A percentile compares a stretch with the other conserved stretches of the same genome.
Evolutionary conservation across 495 filamentous ascomycete species (phyloP).

Genomic region (Halenospora varia): DNA sequence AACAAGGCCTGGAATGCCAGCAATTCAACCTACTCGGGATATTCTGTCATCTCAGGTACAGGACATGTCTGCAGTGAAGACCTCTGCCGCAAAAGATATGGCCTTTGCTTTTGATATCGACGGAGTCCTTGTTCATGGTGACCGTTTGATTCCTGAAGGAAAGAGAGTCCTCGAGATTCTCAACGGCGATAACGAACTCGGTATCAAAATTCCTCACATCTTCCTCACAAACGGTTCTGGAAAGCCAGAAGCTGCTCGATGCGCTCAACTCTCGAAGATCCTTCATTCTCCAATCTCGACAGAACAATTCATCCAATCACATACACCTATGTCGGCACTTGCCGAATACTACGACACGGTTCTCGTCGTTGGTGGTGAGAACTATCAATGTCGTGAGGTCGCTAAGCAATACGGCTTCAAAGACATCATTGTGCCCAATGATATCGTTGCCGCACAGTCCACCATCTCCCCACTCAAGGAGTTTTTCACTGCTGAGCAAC

Average conservation of each 20-base stretch:
- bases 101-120: slow-evolving; percentile 66
- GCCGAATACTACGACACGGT: slow-evolving; percentile 63
- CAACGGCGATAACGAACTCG: slow-evolving; percentile 64
- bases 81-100: slow-evolving; percentile 60
- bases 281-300: slow-evolving; percentile 52
- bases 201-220: slow-evolving; percentile 68
- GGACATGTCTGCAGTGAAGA: slow-evolving; percentile 66
- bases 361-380: slow-evolving; percentile 62
- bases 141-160: slow-evolving; percentile 58
- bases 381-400: slow-evolving; percentile 62
- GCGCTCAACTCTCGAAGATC: slow-evolving; percentile 54
- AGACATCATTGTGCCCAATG: slow-evolving; percentile 62
- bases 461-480: slow-evolving; percentile 58
- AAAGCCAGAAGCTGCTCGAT: slow-evolving; percentile 55
- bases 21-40: slow-evolving; percentile 55
- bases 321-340: slow-evolving; percentile 65
- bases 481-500: slow-evolving; percentile 55
- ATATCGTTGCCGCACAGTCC: slow-evolving; percentile 59
- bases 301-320: slow-evolving; percentile 65
- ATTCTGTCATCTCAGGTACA: slow-evolving; percentile 71
- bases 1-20: slow-evolving; percentile 42
- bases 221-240: slow-evolving; percentile 67
- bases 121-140: slow-evolving; percentile 61
- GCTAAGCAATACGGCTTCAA: slow-evolving; percentile 63
- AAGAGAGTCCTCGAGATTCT: slow-evolving; percentile 56